Conservation (phyloP, 495 filamentous ascomycete genomes). For the Beverwykella pulmonaria region DNA sequence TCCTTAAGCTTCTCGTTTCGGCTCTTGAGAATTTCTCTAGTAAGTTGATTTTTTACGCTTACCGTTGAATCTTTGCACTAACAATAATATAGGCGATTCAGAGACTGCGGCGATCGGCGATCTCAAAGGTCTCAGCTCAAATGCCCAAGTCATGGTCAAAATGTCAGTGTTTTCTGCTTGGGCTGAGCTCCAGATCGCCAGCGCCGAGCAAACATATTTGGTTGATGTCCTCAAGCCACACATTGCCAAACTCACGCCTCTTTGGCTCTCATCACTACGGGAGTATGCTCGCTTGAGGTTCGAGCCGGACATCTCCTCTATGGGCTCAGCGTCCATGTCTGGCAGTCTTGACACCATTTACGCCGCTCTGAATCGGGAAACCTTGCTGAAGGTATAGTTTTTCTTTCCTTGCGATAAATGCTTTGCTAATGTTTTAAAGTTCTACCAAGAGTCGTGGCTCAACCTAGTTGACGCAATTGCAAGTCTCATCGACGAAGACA, state of each 20-base stretch:
- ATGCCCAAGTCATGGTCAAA: slow-evolving; percentile 97
- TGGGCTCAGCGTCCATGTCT: slow-evolving; percentile 70
- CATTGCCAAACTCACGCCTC: slow-evolving; percentile 80
- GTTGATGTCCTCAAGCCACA: slow-evolving; percentile 88
- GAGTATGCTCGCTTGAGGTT: slow-evolving; percentile 94
- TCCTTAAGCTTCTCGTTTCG: slow-evolving; percentile 87
- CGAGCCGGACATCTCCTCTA: slow-evolving; percentile 94
- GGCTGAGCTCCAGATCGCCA: slow-evolving; percentile 98
- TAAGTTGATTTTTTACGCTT: slow-evolving; percentile 35
- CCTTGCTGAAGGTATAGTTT: slow-evolving; percentile 69
- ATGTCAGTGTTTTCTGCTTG: slow-evolving; percentile 96
- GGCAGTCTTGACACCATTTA: slow-evolving; percentile 88
- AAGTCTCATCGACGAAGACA: slow-evolving; percentile 95
- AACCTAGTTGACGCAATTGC: slow-evolving; percentile 97
- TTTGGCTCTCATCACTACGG: slow-evolving; percentile 90
- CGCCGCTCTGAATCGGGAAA: slow-evolving; percentile 90
- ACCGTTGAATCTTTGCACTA: slow-evolving; percentile 2
- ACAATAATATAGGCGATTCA: slow-evolving; percentile 54
- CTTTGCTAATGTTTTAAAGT: slow-evolving; percentile 52
- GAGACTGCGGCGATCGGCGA: slow-evolving; percentile 91
- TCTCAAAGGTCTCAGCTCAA: slow-evolving; percentile 88
- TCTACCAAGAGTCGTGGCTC: slow-evolving; percentile 97
- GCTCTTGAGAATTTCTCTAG: slow-evolving; percentile 90
- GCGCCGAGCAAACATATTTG: slow-evolving; percentile 87
- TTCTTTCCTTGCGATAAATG: neutral